phyloP scores from a whole-genome alignment of 2,329 filamentous ascomycete genomes.

The Phyllosticta citriasiana region DNA sequence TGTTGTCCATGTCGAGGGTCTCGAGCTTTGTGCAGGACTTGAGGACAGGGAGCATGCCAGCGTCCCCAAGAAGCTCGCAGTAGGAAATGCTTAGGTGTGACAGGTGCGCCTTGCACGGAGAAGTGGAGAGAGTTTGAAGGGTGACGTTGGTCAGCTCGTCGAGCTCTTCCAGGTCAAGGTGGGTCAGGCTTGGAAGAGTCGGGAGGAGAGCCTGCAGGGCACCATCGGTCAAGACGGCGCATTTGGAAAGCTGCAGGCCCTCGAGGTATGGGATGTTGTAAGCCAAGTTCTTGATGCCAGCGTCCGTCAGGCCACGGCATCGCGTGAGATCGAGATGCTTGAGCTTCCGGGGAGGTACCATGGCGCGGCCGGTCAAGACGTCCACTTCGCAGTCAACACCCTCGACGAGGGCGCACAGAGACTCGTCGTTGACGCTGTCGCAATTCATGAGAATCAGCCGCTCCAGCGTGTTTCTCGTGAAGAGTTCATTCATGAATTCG shows the following conservation, averaged over 20 bases:
- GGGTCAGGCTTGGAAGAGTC: constrained; percentile 66
- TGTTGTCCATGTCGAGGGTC: constrained; percentile 85
- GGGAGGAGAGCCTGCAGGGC: constrained; percentile 63
- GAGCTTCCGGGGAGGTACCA: constrained; percentile 67
- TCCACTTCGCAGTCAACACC: constrained; percentile 71
- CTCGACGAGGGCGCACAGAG: constrained; percentile 63
- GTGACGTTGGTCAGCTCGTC: constrained; percentile 64
- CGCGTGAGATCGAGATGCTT: constrained; percentile 79
- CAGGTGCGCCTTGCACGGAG: constrained; percentile 61
- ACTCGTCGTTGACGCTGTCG: constrained; percentile 63
- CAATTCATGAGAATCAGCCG: constrained; percentile 75
- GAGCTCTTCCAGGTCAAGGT: constrained; percentile 84
- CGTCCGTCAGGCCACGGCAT: constrained; percentile 63
- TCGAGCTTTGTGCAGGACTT: constrained; percentile 61
- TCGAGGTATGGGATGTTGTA: constrained; percentile 69
- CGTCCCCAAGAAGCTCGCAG: constrained; percentile 76
- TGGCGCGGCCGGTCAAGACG: constrained; percentile 62
- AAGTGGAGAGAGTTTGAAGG: constrained; percentile 63
- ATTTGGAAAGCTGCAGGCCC: constrained; percentile 73
- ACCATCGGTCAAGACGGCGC: constrained; percentile 61
- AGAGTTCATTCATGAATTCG: constrained; percentile 63
- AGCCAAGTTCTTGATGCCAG: constrained; percentile 60
- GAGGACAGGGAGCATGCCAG: constrained; percentile 72
- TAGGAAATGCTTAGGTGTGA: constrained; percentile 81
- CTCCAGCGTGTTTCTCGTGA: constrained; percentile 71